phyloP scores from a whole-genome alignment of 768 basidiomycete genomes.

The Calocera viscosa region DNA sequence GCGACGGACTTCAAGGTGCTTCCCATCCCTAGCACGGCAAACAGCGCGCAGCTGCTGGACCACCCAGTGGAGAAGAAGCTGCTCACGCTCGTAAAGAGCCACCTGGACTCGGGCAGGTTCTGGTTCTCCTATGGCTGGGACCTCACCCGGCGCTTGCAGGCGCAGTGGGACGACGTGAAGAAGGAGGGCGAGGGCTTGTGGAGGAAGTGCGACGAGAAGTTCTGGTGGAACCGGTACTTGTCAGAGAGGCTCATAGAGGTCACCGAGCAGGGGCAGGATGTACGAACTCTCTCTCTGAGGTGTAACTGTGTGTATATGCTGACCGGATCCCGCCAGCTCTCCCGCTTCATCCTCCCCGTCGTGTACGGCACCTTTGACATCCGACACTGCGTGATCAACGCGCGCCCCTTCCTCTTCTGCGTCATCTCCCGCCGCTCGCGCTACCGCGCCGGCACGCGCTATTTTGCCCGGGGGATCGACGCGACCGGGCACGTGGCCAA shows the following conservation, averaged over 20 bases:
- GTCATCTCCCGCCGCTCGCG: slow-evolving; percentile 91
- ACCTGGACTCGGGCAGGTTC: slow-evolving; percentile 67
- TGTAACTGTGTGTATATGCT: background rate
- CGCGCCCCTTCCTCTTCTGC: slow-evolving; percentile 64
- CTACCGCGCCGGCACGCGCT: slow-evolving; percentile 89
- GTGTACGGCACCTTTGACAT: slow-evolving; percentile 91
- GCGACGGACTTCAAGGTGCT: slow-evolving; percentile 86
- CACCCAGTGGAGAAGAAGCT: slow-evolving; percentile 83
- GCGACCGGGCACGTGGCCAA: slow-evolving; percentile 83
- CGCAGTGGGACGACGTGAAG: slow-evolving; percentile 53
- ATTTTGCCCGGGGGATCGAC: slow-evolving; percentile 91
- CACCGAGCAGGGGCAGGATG: slow-evolving; percentile 7
- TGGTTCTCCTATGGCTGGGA: slow-evolving; percentile 88
- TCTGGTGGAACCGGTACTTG: slow-evolving; percentile 4
- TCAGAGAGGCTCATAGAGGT: background rate
- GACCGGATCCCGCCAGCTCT: slow-evolving; percentile 42
- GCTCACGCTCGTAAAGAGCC: slow-evolving; percentile 71
- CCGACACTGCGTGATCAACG: slow-evolving; percentile 59
- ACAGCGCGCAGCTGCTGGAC: slow-evolving; percentile 47
- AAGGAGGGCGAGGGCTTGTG: slow-evolving; percentile 47
- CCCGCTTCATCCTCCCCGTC: slow-evolving; percentile 79
- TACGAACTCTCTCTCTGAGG: background rate
- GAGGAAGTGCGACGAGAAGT: slow-evolving; percentile 36
- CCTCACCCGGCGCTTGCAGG: slow-evolving; percentile 74
- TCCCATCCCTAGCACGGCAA: slow-evolving; percentile 62